Base-by-base conservation (phyloP, 2,329 filamentous ascomycete genomes). In the Grosmannia penicillata region DNA sequence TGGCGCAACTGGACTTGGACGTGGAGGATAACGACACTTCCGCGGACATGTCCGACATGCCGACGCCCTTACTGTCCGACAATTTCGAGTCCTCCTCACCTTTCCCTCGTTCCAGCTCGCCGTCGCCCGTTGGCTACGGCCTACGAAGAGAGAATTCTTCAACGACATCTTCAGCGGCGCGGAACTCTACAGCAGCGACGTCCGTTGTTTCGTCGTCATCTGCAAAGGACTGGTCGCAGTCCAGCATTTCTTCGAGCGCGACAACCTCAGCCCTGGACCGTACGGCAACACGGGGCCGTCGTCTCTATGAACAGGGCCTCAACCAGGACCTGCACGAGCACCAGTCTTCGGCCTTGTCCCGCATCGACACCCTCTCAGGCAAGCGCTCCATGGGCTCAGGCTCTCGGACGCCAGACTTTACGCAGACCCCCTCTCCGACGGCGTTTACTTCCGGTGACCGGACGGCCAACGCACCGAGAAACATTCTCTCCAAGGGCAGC, bases 121-220 rank as follows among this genome's bases (percentile, higher is more conserved):
- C 68, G 3, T 64, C 69, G 9, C 66, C 72, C 2, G 66, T 68
- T 1, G 72, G 72, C 17, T 86, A 79, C 52, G 80, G 80, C 49
- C 72, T 72, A 44, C 83, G 89, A 47, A 70, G 87, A 21, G 85
- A 86, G 46, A 94, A 86, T 0, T 91, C 82, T 2, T 95, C 89
- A 0, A 93, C 83, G 0, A 80, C 77, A 7, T 91, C 85, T 0
- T 78, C 74, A 0, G 70, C 77, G 28, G 72, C 74, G 21, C 77
- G 83, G 22, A 78, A 75, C 39, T 95, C 89, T 0, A 94, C 87
- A 1, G 83, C 86, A 7, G 86, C 85, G 4, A 95, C 86, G 0
- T 95, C 89, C 0, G 65, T 93, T 36, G 75, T 78, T n/a, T 93
- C 86, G 1, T 55, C 68, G 1, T 13, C 38, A 10, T 55, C 63